Conservation (phyloP, 73 alveolate species). For the Durusdinium trenchii region DNA sequence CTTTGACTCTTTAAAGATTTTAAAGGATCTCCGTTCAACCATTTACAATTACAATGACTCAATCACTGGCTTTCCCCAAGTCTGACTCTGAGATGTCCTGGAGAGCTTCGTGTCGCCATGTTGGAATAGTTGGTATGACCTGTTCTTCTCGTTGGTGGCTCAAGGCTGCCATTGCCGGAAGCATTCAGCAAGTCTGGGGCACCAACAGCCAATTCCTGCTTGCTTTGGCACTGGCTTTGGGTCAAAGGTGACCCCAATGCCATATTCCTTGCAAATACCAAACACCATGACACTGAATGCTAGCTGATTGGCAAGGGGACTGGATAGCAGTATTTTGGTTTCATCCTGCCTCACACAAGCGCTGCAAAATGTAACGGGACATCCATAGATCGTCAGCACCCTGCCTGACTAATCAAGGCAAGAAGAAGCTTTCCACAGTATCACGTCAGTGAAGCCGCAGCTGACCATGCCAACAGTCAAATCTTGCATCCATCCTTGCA, state of each 20-base stretch:
- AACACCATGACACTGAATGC: background rate
- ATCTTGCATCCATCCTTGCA: background rate
- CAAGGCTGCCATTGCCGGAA: background rate
- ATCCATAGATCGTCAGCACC: slow-evolving; percentile 97
- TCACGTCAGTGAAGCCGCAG: background rate
- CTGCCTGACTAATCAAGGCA: slow-evolving; percentile 35
- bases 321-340: background rate
- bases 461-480: background rate
- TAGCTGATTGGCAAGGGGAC: background rate
- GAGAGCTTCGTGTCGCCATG: slow-evolving; percentile 83
- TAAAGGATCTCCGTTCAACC: background rate
- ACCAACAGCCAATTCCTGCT: slow-evolving; percentile 97
- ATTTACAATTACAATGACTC: background rate
- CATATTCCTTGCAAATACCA: slow-evolving; percentile 94
- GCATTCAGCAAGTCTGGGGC: background rate
- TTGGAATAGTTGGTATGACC: slow-evolving; percentile 94
- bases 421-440: background rate
- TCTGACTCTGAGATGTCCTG: slow-evolving; percentile 34
- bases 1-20: background rate
- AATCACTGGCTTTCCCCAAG: background rate
- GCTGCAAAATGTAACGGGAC: slow-evolving; percentile 96
- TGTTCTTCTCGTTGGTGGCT: background rate
- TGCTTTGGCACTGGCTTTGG: slow-evolving; percentile 97
- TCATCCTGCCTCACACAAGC: slow-evolving; percentile 84
- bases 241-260: slow-evolving; percentile 96